Base-by-base conservation (phyloP, 1,139 yeast species). In the Protomyces inouyei region DNA sequence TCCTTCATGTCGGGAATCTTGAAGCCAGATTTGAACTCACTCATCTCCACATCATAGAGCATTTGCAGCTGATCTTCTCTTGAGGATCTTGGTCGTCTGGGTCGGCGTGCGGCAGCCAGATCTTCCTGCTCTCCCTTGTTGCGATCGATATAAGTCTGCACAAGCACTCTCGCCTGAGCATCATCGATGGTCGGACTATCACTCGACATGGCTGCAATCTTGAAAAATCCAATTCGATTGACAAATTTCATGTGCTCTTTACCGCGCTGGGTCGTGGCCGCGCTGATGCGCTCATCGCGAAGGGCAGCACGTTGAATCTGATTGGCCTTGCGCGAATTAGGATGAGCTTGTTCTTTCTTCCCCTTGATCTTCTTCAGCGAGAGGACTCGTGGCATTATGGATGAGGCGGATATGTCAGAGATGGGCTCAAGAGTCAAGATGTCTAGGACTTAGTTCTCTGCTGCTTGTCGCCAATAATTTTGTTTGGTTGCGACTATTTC, bases 361-460 rank as follows among this genome's bases (percentile, higher is more conserved):
- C 63, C 63, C 53, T 59, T 59, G 56, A 59, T 59, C n/a, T 59
- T 59, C 52, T 59, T 59, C 46, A 59, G 57, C 18, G 63, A 59
- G 46, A 59, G 45, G 18, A 59, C 57, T 40, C 63, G 52, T 5
- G 63, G 63, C 63, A 59, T 59, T 5, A 8, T 35, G 3, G 35
- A 37, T 3, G 16, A 37, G 1, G 43, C 43, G 4, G 14, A 1
- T 37, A 0, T 37, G 2, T n/a, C 43, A 37, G 43, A 28, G 8
- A 1, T 3, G 8, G 32, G 32, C 1, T 4, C 32, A 28, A 28
- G 32, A 28, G 8, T 2, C 32, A 4, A 4, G 32, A 28, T 1
- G 32, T 28, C 32, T 1, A 28, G 32, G 32, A 6, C 8, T 9
- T 28, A 3, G 32, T 28, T 28, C 32, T 3, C 8, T 6, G 8